A percentile compares a stretch with the other conserved stretches of the same genome.
Evolutionary conservation across 352 stramenopile genomes (phyloP).

Genomic region (Globisporangium polare): DNA sequence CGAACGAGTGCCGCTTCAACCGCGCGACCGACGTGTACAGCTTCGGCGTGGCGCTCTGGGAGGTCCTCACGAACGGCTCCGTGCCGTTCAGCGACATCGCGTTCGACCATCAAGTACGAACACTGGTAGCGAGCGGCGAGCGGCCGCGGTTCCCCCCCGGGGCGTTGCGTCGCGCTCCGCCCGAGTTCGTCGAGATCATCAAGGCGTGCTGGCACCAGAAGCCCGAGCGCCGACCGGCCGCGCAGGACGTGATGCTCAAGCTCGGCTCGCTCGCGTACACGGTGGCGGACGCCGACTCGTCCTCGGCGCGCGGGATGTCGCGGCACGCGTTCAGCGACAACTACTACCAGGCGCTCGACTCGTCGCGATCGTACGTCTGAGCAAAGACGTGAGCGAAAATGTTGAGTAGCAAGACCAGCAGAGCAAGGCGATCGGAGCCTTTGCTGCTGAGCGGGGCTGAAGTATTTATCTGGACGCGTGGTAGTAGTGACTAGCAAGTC

Average conservation of each 20-base stretch:
- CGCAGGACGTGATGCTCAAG: slow-evolving; percentile 57
- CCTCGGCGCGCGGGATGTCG: slow-evolving; percentile 34
- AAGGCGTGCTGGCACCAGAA: slow-evolving; percentile 58
- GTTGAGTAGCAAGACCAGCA: not conserved
- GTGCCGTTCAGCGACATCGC: slow-evolving; percentile 60
- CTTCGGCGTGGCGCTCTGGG: slow-evolving; percentile 66
- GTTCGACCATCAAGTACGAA: slow-evolving; percentile 67
- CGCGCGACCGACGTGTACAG: slow-evolving; percentile 75
- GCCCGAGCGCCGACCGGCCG: slow-evolving; percentile 39
- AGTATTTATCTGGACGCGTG: slow-evolving; percentile 4
- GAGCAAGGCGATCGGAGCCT: not conserved
- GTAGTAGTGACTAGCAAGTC: not conserved
- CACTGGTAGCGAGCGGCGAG: slow-evolving; percentile 50
- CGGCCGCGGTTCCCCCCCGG: slow-evolving; percentile 45
- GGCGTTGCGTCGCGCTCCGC: slow-evolving; percentile 29
- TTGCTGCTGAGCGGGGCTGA: not conserved
- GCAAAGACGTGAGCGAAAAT: not conserved
- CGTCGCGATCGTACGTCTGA: slow-evolving; percentile 42
- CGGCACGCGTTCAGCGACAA: slow-evolving; percentile 64
- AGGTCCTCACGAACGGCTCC: slow-evolving; percentile 64
- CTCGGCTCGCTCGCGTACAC: slow-evolving; percentile 59
- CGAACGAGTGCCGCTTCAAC: slow-evolving; percentile 63
- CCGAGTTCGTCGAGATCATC: slow-evolving; percentile 67
- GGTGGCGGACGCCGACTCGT: slow-evolving; percentile 34
- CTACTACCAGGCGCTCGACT: slow-evolving; percentile 71